These are phyloP conservation scores for Solanum pinnatisectum DNA, from an alignment of 257 asterid genomes.

Conservation along the genomic window DNA sequence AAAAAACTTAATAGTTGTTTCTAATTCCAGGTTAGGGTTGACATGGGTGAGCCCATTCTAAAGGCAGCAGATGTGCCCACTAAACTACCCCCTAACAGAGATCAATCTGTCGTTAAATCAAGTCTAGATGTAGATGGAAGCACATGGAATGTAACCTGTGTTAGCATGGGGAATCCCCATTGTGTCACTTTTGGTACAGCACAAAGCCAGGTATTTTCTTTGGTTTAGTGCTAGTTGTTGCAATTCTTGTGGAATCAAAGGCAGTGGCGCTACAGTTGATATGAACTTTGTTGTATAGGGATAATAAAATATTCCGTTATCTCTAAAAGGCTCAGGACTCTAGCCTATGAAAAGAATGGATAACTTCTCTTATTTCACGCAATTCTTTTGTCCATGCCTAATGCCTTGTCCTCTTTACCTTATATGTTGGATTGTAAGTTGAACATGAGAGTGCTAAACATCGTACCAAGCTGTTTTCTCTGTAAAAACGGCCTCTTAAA, in stretches of 20 bases:
- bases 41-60: conserved; percentile 90
- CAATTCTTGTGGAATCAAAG: neutral
- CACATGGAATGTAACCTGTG: conserved; percentile 71
- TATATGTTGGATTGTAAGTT: neutral
- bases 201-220: conserved; percentile 30
- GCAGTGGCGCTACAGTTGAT: neutral
- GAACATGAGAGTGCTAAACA: neutral
- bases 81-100: conserved; percentile 50
- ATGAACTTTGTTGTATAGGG: neutral
- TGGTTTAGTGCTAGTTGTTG: neutral
- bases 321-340: neutral
- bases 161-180: conserved; percentile 94
- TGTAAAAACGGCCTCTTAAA: neutral
- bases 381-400: neutral
- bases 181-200: conserved; percentile 63
- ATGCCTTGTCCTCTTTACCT: neutral
- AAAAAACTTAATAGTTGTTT: neutral
- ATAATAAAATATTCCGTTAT: neutral
- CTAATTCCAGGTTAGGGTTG: conserved; percentile 66
- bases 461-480: neutral
- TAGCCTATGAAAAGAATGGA: neutral
- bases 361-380: neutral
- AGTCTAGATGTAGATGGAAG: conserved; percentile 51
- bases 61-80: conserved; percentile 92
- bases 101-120: conserved; percentile 56